Evolutionary conservation across 805 yeast genomes (phyloP), one percentile per base, ranked within the genome.

Genomic region (Limtongia smithiae): DNA sequence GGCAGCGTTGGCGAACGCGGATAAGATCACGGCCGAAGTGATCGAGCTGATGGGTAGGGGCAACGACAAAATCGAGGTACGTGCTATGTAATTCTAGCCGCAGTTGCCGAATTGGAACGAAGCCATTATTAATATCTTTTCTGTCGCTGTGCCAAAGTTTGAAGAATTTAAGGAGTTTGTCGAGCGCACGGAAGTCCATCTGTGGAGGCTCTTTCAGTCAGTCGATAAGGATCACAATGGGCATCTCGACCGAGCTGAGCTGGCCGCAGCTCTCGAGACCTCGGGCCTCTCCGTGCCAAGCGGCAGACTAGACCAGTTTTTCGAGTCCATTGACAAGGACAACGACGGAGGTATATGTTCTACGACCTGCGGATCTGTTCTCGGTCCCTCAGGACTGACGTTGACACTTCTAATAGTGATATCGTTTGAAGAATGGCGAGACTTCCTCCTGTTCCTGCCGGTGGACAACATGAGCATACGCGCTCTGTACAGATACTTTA

Each of bases 391-490:
- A 18, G 5, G 11, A 15, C 45, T 37, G 21, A 18, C n/a, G n/a
- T 15, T 32, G 11, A 27, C 4, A 21, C 21, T 30, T 11, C 21
- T 7, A 12, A 34, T 22, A 42, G 34, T 44, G 57, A 81, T 91
- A 37, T 81, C 93, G 0, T 86, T 79, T 62, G 88, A 88, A 44
- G 91, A 91, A 60, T 93, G 94, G 78, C 74, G 95, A 57, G 85
- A 85, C 58, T 85, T 86, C 42, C 68, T 91, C 24, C 66, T 90
- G 43, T 78, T 91, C 59, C 82, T 93, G 70, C 98, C 98, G 3
- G 71, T 93, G 52, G 94, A 57, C 18, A 50, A 56, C 8, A 38
- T 60, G 9, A 61, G 66, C 12, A 62, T 81, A 81, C 54, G 78
- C 60, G 83, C 96, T 0, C 96, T 96, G 4, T 91, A 81, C 65